Conservation (phyloP, 1,284 basidiomycete genomes). For the Ceratobasidium sp. region DNA sequence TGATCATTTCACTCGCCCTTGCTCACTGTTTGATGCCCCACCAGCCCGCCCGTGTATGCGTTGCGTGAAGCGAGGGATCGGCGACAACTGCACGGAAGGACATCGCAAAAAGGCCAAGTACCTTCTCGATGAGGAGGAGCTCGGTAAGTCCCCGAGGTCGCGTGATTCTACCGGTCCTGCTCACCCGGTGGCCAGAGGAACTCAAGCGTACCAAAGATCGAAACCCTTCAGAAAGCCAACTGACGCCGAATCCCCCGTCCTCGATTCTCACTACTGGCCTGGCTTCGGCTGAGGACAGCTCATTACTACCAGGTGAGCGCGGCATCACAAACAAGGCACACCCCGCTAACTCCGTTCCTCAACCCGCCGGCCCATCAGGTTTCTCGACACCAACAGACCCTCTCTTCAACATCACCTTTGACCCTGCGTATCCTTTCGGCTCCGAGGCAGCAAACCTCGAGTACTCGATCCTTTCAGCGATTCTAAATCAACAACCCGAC, state of each 20-base stretch:
- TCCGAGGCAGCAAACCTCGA: conserved; percentile 90
- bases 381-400: conserved; percentile 58
- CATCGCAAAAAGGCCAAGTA: conserved; percentile 99
- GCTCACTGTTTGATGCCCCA: conserved; percentile 41
- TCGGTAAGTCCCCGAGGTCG: conserved; percentile 62
- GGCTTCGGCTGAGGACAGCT: conserved; percentile 4
- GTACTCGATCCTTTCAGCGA: conserved; percentile 90
- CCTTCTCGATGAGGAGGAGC: conserved; percentile 88
- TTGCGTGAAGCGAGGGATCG: conserved; percentile 92
- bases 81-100: conserved; percentile 88
- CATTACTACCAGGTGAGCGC: conserved; percentile 38
- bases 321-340: conserved; percentile 39
- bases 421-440: conserved; percentile 72
- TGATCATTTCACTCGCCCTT: conserved; percentile 38
- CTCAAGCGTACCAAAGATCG: conserved; percentile 42
- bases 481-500: conserved; percentile 56
- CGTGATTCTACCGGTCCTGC: conserved; percentile 12
- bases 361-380: conserved; percentile 41
- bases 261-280: conserved; percentile 3
- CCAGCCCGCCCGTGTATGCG: conserved; percentile 92
- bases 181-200: conserved; percentile 36
- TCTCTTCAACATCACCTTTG: conserved; percentile 66
- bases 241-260: conserved; percentile 20
- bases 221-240: conserved; percentile 40
- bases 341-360: conserved; percentile 43